Conservation (phyloP, 2,329 filamentous ascomycete genomes). For the Bipolaris sorokiniana region DNA sequence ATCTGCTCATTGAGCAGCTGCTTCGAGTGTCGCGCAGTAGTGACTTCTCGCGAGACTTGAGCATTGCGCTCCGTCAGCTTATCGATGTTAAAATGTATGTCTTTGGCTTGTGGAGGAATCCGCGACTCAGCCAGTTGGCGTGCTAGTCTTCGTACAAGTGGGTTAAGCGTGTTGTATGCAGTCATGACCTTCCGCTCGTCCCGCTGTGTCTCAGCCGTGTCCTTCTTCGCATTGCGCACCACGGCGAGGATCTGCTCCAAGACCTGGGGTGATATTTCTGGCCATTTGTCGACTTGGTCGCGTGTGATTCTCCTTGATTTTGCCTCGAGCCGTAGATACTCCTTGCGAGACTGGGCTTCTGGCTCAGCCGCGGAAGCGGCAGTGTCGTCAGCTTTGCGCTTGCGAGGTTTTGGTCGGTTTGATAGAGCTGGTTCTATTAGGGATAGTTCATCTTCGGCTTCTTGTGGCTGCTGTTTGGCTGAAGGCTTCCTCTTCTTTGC, state of each 20-base stretch:
- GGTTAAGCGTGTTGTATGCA: constrained; percentile 62
- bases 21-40: constrained; percentile 67
- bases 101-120: constrained; percentile 65
- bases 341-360: constrained; percentile 24
- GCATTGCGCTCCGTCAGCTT: constrained; percentile 65
- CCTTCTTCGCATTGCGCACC: constrained; percentile 65
- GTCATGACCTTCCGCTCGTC: constrained; percentile 56
- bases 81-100: constrained; percentile 68
- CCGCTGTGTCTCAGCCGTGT: constrained; percentile 64
- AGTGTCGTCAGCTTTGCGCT: constrained; percentile 35
- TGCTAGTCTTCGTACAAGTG: constrained; percentile 62
- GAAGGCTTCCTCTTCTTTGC: constrained; percentile 17
- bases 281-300: constrained; percentile 55
- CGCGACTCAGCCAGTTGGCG: constrained; percentile 66
- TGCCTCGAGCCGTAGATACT: constrained; percentile 44
- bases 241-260: constrained; percentile 63
- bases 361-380: constrained; percentile 31
- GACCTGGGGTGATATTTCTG: constrained; percentile 61
- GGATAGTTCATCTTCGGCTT: constrained; percentile 22
- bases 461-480: constrained; percentile 20
- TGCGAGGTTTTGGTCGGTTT: constrained; percentile 20
- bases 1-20: constrained; percentile 66
- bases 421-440: not conserved
- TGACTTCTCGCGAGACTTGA: constrained; percentile 57
- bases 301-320: constrained; percentile 47